These are phyloP conservation scores for Protostelium mycophagum DNA, from an alignment of 78 protist species.

Conservation along the genomic window DNA sequence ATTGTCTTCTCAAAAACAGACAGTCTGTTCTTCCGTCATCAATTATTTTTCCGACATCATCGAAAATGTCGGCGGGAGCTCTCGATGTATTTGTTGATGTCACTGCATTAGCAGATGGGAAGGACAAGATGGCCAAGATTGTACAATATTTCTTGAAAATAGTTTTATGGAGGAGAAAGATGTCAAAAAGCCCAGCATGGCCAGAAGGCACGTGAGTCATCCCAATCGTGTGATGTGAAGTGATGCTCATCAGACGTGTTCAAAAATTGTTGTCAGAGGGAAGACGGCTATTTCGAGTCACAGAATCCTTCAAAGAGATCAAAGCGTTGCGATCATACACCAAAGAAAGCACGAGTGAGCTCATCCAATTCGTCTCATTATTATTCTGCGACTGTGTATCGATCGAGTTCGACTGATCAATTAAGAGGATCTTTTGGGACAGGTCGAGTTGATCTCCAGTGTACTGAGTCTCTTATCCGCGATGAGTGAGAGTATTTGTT, in stretches of 20 bases:
- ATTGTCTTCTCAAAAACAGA: too few species aligned
- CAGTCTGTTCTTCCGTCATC: too few species aligned
- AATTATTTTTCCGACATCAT: too few species aligned
- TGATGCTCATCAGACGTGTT: not conserved
- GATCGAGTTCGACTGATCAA: not conserved
- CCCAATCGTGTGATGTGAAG: not conserved
- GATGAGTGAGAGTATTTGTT: not conserved
- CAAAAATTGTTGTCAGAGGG: not conserved
- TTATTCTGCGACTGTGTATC: too few species aligned
- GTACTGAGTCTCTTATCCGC: not conserved
- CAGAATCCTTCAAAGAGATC: not conserved
- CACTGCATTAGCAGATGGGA: not conserved
- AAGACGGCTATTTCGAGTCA: not conserved
- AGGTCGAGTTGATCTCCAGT: not conserved
- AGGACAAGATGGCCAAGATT: not conserved
- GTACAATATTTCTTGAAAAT: not conserved
- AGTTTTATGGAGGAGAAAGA: not conserved
- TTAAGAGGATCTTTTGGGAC: not conserved
- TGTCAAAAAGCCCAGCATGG: not conserved
- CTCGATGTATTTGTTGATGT: not conserved
- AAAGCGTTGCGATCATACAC: not conserved
- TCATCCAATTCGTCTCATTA: not conserved
- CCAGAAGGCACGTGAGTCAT: not conserved
- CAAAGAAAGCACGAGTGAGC: not conserved
- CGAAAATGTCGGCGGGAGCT: too few species aligned